Conservation (phyloP, 2,329 filamentous ascomycete genomes). For the Furcasterigmium sp. region DNA sequence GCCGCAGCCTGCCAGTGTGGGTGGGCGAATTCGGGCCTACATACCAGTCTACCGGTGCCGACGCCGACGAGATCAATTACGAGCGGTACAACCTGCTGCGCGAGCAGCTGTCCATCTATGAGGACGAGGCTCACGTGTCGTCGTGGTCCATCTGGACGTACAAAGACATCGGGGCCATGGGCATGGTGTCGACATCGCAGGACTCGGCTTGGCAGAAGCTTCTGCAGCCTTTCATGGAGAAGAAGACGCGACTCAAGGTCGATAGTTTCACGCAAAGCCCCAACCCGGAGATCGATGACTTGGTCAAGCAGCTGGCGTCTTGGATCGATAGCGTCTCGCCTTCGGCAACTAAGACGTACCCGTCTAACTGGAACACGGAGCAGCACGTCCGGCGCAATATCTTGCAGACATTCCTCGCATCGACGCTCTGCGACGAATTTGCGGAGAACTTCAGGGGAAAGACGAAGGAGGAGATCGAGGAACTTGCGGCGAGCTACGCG, state of each 20-base stretch:
- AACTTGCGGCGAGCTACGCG: constrained; percentile 42
- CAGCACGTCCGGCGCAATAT: constrained; percentile 41
- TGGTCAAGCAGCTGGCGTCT: constrained; percentile 34
- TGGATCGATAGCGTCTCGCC: constrained; percentile 37
- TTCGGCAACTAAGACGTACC: constrained; percentile 38
- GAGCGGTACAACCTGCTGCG: constrained; percentile 34
- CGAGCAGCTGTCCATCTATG: constrained; percentile 33
- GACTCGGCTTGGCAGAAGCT: constrained; percentile 42
- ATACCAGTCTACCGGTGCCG: constrained; percentile 33
- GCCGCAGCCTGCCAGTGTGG: constrained; percentile 36
- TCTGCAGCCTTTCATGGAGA: constrained; percentile 47
- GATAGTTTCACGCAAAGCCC: constrained; percentile 36
- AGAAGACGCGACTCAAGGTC: constrained; percentile 46
- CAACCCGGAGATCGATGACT: constrained; percentile 24
- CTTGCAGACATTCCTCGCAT: constrained; percentile 34
- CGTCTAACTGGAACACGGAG: constrained; percentile 42
- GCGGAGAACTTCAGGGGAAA: constrained; percentile 48
- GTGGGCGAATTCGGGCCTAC: constrained; percentile 49
- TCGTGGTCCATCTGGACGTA: constrained; percentile 60
- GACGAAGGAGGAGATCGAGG: constrained; percentile 46
- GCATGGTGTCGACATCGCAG: constrained; percentile 45
- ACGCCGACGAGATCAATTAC: constrained; percentile 29
- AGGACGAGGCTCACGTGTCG: constrained; percentile 32
- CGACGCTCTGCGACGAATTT: constrained; percentile 47
- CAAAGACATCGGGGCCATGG: constrained; percentile 52